phyloP scores from a whole-genome alignment of 495 filamentous ascomycete species.

The Daldinia bambusicola region DNA sequence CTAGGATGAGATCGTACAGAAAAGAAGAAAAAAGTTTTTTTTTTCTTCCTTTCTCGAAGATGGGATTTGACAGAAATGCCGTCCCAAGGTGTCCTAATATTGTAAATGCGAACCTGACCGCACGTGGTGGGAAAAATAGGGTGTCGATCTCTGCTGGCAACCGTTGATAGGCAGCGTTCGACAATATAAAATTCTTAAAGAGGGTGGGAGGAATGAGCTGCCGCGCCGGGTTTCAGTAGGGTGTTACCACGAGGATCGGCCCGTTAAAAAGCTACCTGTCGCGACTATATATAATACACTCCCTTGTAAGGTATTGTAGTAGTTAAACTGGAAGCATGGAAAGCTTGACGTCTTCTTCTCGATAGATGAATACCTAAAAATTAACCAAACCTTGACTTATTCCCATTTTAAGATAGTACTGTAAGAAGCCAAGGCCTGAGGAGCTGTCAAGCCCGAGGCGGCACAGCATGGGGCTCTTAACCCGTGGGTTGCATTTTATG shows the following conservation, averaged over 20 bases:
- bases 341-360: background rate
- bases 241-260: conserved; percentile 41
- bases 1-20: conserved; percentile 9
- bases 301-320: background rate
- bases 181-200: conserved; percentile 24
- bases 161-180: conserved; percentile 34
- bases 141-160: conserved; percentile 39
- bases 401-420: background rate
- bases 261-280: conserved; percentile 29
- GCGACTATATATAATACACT: background rate
- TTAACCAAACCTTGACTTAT: background rate
- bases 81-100: conserved; percentile 25
- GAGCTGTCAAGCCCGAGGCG: background rate
- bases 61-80: conserved; percentile 43
- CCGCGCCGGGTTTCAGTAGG: conserved; percentile 1
- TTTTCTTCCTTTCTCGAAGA: background rate
- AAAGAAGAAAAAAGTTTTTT: background rate
- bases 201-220: background rate
- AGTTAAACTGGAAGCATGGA: background rate
- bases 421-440: background rate
- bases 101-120: conserved; percentile 23
- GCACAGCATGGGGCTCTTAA: conserved; percentile 30
- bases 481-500: conserved; percentile 34
- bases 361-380: background rate
- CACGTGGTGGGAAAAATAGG: conserved; percentile 23